A percentile compares a stretch with the other conserved stretches of the same genome.
Evolutionary conservation across 345 rosid species (phyloP).

Genomic region (Garcia nutans): DNA sequence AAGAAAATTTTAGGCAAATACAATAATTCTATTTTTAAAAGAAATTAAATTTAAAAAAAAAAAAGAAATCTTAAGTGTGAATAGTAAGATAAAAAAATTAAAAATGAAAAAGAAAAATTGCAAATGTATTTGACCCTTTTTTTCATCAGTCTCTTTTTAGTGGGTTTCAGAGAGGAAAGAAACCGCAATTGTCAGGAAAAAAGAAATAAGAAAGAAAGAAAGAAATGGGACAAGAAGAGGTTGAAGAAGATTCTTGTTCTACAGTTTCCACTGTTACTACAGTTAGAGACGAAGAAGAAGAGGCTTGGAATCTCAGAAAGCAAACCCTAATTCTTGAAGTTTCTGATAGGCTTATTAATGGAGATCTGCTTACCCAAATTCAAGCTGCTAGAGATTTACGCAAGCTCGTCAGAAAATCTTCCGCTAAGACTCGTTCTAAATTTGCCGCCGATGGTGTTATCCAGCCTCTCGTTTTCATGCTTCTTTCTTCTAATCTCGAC

Average conservation of each 20-base stretch:
- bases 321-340: conserved; percentile 45
- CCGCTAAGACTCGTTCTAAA: conserved; percentile 57
- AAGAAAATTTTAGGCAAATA: too few species aligned
- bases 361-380: conserved; percentile 61
- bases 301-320: conserved; percentile 47
- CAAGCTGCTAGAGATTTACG: conserved; percentile 66
- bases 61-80: too few species aligned
- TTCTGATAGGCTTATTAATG: conserved; percentile 46
- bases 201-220: neutral
- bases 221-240: conserved; percentile 31
- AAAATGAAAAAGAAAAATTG: neutral
- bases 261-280: neutral
- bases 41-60: too few species aligned
- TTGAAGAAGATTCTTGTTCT: conserved; percentile 19
- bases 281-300: conserved; percentile 31
- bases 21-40: too few species aligned
- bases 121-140: neutral
- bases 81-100: too few species aligned
- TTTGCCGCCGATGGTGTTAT: conserved; percentile 73
- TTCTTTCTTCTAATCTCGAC: conserved; percentile 48
- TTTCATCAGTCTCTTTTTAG: too few species aligned
- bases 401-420: conserved; percentile 50
- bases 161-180: conserved; percentile 3
- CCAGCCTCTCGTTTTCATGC: conserved; percentile 66
- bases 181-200: conserved; percentile 3